Base-by-base conservation (phyloP, 225 moss, liverwort and hornwort genomes). In the Pseudoscleropodium purum region DNA sequence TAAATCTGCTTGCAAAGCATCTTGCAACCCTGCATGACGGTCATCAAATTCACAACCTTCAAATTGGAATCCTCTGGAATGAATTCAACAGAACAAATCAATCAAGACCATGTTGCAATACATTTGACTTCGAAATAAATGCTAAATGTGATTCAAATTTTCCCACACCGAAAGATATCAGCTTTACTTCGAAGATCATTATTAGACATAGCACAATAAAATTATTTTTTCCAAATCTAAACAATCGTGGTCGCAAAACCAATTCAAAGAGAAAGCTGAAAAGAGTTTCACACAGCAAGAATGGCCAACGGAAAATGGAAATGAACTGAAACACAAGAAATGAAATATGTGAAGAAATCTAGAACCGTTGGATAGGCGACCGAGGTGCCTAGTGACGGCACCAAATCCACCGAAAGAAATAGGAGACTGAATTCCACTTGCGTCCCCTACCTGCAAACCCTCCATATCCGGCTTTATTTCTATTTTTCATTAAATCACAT, bases 321-420 rank as follows among this genome's bases (percentile, higher is more conserved):
- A 88, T 66, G 8, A 73, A 62, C 18, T 73, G 56, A 81, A 86
- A 54, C 27, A 67, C 34, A 47, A 85, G 60, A 60, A 79, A 33
- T 51, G 20, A 80, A 66, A 59, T 11, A 61, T 49, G 37, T 25
- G 69, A 51, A 85, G 69, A 69, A 63, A 62, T 39, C 14, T 86
- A 54, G 75, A 75, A 97, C 98, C 99, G 77, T 92, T 91, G 66
- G 95, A 94, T 51, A 99, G 90, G 89, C 99, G 96, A 79, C 94
- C 85, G 70, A 99, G 91, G 90, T 99, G 99, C 54, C 99, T 94
- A 51, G 97, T 96, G 25, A 97, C 91, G 37, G 97, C 96, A 73
- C 95, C 97, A 92, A 99, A 99, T 73, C 99, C 99, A 62, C 99
- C 97, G 81, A 99, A 99, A 60, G 99, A 99, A 78, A 99, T 93